These are phyloP conservation scores for Ganoderma boninense DNA, from an alignment of 1,284 basidiomycete genomes.

Conservation along the genomic window DNA sequence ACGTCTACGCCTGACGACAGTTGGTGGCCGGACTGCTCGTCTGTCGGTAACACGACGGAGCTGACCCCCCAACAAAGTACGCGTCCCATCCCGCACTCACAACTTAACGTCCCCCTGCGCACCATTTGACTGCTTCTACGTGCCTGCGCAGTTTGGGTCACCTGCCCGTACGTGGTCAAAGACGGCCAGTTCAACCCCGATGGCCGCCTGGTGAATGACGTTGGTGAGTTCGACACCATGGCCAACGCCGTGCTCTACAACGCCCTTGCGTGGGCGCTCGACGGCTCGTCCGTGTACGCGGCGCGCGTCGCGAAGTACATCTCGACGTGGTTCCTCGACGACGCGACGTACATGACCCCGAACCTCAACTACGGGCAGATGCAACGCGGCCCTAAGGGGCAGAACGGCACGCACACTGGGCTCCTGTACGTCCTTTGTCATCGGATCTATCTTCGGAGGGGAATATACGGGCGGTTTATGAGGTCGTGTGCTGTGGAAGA, in stretches of 20 bases:
- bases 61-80: slow-evolving; percentile 54
- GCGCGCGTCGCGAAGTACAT: slow-evolving; percentile 53
- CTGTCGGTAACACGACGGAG: slow-evolving; percentile 51
- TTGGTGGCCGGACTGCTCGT: slow-evolving; percentile 66
- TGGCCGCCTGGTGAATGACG: slow-evolving; percentile 49
- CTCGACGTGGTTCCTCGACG: slow-evolving; percentile 66
- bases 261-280: slow-evolving; percentile 61
- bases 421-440: slow-evolving; percentile 49
- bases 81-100: slow-evolving; percentile 11
- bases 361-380: slow-evolving; percentile 73
- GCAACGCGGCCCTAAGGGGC: slow-evolving; percentile 58
- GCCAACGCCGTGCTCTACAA: slow-evolving; percentile 71
- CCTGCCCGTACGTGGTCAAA: slow-evolving; percentile 60
- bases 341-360: slow-evolving; percentile 68
- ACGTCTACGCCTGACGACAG: slow-evolving; percentile 39
- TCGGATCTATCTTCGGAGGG: neutral
- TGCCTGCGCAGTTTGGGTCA: slow-evolving; percentile 45
- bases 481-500: neutral
- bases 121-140: neutral
- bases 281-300: slow-evolving; percentile 46
- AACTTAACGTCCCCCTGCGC: neutral
- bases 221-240: slow-evolving; percentile 60
- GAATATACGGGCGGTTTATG: neutral
- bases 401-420: slow-evolving; percentile 62
- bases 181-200: slow-evolving; percentile 68